These are phyloP conservation scores for Aspergillus aculeatus DNA, from an alignment of 2,329 filamentous ascomycete genomes.

Conservation along the genomic window DNA sequence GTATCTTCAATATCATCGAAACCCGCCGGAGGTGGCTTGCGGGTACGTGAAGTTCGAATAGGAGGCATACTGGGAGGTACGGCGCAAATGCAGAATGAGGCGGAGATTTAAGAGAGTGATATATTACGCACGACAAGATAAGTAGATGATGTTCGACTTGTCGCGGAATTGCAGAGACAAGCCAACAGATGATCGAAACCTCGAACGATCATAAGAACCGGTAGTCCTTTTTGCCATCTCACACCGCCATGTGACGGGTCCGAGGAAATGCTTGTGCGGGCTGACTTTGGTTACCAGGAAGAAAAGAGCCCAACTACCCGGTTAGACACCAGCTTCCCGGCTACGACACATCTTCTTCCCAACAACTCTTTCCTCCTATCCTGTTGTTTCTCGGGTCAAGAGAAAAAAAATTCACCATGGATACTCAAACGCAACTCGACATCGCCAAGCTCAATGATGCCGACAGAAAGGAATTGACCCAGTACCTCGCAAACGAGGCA, in stretches of 20 bases:
- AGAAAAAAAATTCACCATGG: conserved; percentile 27
- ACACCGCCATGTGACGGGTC: not conserved
- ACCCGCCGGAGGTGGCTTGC: conserved; percentile 64
- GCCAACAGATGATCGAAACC: not conserved
- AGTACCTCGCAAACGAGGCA: conserved; percentile 79
- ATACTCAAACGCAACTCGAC: conserved; percentile 51
- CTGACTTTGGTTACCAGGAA: not conserved
- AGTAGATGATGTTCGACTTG: too few species aligned
- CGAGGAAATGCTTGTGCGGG: too few species aligned
- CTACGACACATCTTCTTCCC: not conserved
- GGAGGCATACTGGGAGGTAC: conserved; percentile 55
- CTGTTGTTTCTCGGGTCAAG: conserved; percentile 2
- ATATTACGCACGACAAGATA: too few species aligned
- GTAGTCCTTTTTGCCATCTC: not conserved
- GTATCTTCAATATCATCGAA: conserved; percentile 70
- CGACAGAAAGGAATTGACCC: conserved; percentile 84
- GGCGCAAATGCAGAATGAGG: not conserved
- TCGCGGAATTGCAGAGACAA: too few species aligned
- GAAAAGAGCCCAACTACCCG: not conserved
- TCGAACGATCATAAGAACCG: not conserved
- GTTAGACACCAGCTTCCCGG: not conserved
- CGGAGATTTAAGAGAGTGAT: not conserved
- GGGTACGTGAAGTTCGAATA: conserved; percentile 58
- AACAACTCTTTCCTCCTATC: not conserved
- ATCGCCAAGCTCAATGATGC: conserved; percentile 72